Conservation (phyloP, 78 protist genomes). For the Dictyostelium brefeldianum region DNA sequence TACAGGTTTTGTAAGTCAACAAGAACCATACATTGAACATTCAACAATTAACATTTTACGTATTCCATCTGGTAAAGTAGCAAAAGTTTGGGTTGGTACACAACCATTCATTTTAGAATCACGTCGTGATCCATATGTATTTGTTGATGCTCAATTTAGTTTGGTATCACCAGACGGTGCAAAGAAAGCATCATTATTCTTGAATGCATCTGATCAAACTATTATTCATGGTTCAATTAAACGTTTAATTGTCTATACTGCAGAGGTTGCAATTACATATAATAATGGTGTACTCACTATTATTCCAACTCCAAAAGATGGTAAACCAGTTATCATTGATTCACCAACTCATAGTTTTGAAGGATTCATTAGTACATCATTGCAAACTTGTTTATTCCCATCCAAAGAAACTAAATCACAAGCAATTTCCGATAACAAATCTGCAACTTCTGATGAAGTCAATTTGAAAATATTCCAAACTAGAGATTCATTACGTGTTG, state of each 20-base stretch:
- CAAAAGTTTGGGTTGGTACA: slow-evolving; percentile 71
- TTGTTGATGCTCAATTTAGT: slow-evolving; percentile 52
- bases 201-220: slow-evolving; percentile 20
- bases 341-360: slow-evolving; percentile 64
- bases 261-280: slow-evolving; percentile 72
- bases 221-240: slow-evolving; percentile 68
- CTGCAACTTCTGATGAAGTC: slow-evolving; percentile 40
- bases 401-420: slow-evolving; percentile 55
- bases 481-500: slow-evolving; percentile 63
- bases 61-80: slow-evolving; percentile 57
- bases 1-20: slow-evolving; percentile 15
- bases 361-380: slow-evolving; percentile 25
- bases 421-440: slow-evolving; percentile 12
- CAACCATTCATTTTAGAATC: slow-evolving; percentile 55
- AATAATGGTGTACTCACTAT: slow-evolving; percentile 41
- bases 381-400: slow-evolving; percentile 69
- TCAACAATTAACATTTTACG: slow-evolving; percentile 30
- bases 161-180: background rate
- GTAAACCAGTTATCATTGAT: slow-evolving; percentile 41
- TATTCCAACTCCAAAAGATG: slow-evolving; percentile 52
- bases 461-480: slow-evolving; percentile 69
- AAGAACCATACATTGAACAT: slow-evolving; percentile 44
- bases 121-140: slow-evolving; percentile 48
- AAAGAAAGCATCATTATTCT: background rate
- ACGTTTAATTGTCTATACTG: slow-evolving; percentile 65